Percentiles rank a stretch among this genome's conserved stretches.
Evolutionary conservation across 1,139 yeast species (phyloP).

Genomic region (Sugiyamaella grinbergsii): DNA sequence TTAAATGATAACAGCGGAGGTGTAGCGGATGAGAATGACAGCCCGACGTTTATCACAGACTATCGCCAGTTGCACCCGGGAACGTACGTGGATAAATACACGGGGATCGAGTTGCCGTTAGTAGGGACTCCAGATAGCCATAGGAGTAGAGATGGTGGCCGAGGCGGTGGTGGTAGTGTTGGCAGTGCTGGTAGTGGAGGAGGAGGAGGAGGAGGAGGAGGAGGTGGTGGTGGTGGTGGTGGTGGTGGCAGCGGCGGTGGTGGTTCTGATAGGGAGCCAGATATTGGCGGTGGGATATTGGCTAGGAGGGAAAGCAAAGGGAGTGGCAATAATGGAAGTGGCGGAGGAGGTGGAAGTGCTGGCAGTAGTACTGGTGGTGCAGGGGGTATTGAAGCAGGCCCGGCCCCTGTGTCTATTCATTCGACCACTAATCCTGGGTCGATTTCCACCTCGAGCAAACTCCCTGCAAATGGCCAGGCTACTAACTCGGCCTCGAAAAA

Average conservation of each 20-base stretch:
- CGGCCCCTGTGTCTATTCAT: neutral
- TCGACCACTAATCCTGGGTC: neutral
- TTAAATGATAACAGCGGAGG: neutral
- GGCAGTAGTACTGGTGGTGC: neutral
- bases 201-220: neutral
- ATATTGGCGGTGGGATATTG: neutral
- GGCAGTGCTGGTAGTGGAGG: neutral
- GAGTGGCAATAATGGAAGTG: neutral
- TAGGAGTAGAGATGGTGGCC: neutral
- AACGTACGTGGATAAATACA: slow-evolving; percentile 6
- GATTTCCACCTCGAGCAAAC: neutral
- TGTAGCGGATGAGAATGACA: neutral
- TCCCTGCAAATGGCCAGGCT: neutral
- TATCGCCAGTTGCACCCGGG: slow-evolving; percentile 7
- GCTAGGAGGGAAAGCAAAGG: neutral
- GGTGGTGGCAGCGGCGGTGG: neutral
- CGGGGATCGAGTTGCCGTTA: slow-evolving; percentile 8
- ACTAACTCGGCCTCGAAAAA: neutral
- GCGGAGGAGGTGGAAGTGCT: neutral
- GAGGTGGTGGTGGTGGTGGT: neutral
- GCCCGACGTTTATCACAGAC: slow-evolving; percentile 3
- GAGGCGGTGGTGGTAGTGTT: neutral
- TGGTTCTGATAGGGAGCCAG: slow-evolving; percentile 1
- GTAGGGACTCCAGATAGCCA: neutral
- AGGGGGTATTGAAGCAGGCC: neutral